Conservation (phyloP, 2,329 filamentous ascomycete genomes). For the Trichoderma koningiopsis region DNA sequence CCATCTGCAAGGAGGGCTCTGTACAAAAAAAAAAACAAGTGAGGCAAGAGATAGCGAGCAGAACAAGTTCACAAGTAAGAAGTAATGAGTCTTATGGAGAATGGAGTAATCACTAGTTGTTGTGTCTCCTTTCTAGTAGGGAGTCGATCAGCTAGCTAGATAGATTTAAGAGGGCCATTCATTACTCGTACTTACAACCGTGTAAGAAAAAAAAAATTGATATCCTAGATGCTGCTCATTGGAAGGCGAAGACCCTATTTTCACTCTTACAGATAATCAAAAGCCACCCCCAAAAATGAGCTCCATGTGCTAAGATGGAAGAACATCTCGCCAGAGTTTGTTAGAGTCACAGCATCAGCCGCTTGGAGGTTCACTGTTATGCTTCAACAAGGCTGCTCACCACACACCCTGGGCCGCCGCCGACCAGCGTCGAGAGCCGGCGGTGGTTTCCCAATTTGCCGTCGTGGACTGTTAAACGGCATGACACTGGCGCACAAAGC, state of each 20-base stretch:
- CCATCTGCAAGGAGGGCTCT: not conserved
- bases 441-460: constrained; percentile 7
- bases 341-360: not conserved
- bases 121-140: not conserved
- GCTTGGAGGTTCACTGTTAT: not conserved
- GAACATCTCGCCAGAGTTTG: not conserved
- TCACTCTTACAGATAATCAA: not conserved
- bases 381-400: not conserved
- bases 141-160: not conserved
- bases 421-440: constrained; percentile 13
- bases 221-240: not conserved
- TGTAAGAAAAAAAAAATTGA: not conserved
- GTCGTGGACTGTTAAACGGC: not conserved
- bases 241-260: not conserved
- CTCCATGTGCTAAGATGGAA: not conserved
- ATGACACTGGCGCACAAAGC: not conserved
- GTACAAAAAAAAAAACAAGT: not conserved
- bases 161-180: not conserved
- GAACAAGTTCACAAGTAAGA: not conserved
- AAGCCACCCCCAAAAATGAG: not conserved
- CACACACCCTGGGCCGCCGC: not conserved
- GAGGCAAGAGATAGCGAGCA: not conserved
- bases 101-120: constrained; percentile 6
- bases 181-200: not conserved
- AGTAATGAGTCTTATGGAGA: constrained; percentile 6